Base-by-base conservation (phyloP, 352 stramenopile species). In the Phytophthora macrochlamydospora region DNA sequence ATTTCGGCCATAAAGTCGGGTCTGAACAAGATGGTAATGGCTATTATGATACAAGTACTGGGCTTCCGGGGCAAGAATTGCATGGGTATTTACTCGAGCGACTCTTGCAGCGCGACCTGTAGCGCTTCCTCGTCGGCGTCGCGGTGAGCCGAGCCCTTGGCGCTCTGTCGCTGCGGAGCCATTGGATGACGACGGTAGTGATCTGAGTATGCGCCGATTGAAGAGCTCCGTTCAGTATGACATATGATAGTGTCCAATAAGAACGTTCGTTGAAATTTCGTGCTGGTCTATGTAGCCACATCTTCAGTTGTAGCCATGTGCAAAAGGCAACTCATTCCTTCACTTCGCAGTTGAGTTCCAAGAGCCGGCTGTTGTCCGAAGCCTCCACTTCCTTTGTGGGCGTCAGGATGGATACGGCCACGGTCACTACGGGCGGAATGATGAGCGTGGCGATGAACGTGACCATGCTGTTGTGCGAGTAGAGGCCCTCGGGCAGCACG, bases 51-150 rank as follows among this genome's bases (percentile, higher is more conserved):
- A 6, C 6, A 40, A 40, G 35, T 40, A 40, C 35, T 6, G 35
- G 35, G 35, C 35, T 6, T 40, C 9, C 6, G 35, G 35, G 12
- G 8, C 7, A 9, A 31, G 46, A 44, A 48, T 18, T 30, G 7
- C 37, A 13, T 67, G 11, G 35, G 13, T 60, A 67, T 64, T 59
- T 75, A 93, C 84, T 76, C 71, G 32, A 90, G 56, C 7, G 82
- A 90, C 57, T 90, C 80, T 28, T 80, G 66, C 29, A 93, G 70
- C 60, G 82, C 84, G 2, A 73, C 76, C 69, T 90, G 74, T 5
- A 92, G 80, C 45, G 83, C 82, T 63, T 93, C 82, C 61, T 86
- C 84, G 52, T 91, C 85, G 9, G 80, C 85, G 52, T 93, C 82
- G 49, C 81, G 81, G 56, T 83, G 78, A 44, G 65, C 48, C 4